phyloP scores from a whole-genome alignment of 108 stramenopile genomes.

The Craspedostauros australis region DNA sequence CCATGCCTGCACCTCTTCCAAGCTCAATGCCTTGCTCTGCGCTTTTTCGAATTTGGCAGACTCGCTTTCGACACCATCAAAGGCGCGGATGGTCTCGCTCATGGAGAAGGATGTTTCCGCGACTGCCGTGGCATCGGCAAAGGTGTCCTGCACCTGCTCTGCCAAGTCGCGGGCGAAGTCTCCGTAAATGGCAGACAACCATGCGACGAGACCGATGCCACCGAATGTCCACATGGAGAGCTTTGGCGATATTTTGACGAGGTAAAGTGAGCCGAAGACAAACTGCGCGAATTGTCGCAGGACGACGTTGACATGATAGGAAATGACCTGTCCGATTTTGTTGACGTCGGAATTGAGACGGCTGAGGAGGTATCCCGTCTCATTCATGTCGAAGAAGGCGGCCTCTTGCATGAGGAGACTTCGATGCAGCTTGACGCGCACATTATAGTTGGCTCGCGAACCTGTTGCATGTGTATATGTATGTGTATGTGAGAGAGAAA shows the following conservation, averaged over 20 bases:
- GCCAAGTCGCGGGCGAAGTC: conserved; percentile 61
- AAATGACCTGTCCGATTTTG: conserved; percentile 78
- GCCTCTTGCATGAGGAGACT: conserved; percentile 83
- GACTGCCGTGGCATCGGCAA: conserved; percentile 73
- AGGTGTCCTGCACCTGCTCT: conserved; percentile 66
- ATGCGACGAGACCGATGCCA: conserved; percentile 62
- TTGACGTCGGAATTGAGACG: conserved; percentile 87
- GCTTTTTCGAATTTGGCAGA: conserved; percentile 64
- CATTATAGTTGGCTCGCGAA: conserved; percentile 76
- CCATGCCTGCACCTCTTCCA: conserved; percentile 85
- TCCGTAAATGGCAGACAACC: conserved; percentile 65
- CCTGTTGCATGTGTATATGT: no score
- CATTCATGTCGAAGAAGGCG: conserved; percentile 79
- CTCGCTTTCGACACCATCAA: conserved; percentile 67
- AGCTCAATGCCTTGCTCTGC: conserved; percentile 61
- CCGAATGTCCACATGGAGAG: conserved; percentile 61
- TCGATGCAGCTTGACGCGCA: conserved; percentile 79
- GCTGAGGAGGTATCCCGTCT: conserved; percentile 70
- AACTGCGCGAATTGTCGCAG: conserved; percentile 78
- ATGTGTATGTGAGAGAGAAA: no score
- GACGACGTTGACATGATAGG: conserved; percentile 79
- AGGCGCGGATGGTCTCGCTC: conserved; percentile 79
- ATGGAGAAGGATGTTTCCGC: conserved; percentile 83
- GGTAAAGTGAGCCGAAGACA: conserved; percentile 61
- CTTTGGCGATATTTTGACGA: conserved; percentile 56